Percentiles rank a stretch among this genome's conserved stretches.
Evolutionary conservation across 139 green algal species (phyloP).

Genomic region (Haematococcus lacustris): DNA sequence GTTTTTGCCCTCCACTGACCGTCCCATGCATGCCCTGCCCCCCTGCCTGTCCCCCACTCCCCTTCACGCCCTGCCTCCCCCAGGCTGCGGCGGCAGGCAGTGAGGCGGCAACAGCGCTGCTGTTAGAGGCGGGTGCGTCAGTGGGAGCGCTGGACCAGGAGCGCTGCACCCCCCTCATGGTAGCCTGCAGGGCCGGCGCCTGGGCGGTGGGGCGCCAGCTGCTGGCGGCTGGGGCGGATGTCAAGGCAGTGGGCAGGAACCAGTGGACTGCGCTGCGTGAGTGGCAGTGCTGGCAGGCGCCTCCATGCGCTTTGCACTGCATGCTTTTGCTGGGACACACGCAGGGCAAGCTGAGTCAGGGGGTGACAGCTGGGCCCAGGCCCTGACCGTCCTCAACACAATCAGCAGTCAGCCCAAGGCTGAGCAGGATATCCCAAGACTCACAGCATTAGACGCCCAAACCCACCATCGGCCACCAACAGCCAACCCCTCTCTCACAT

Average conservation of each 20-base stretch:
- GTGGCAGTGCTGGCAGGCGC: background rate
- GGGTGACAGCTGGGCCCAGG: no score
- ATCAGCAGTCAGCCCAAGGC: background rate
- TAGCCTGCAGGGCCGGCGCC: background rate
- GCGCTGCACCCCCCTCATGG: slow-evolving; percentile 8
- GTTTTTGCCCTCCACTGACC: background rate
- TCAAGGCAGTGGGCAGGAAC: background rate
- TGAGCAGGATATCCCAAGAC: background rate
- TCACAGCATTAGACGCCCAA: background rate
- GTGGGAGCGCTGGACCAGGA: slow-evolving; percentile 2
- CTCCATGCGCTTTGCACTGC: background rate
- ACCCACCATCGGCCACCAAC: background rate
- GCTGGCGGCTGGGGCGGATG: background rate
- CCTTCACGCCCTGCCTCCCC: background rate
- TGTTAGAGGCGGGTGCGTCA: background rate
- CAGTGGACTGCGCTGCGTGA: background rate
- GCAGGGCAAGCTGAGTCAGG: no score
- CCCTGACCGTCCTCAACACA: no score
- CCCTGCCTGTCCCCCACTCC: background rate
- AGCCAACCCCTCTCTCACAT: no score
- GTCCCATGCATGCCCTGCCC: no score
- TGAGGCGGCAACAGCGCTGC: background rate
- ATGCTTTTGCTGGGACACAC: no score
- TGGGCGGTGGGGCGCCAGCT: background rate
- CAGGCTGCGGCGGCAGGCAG: background rate